Conservation (phyloP, 2,329 filamentous ascomycete genomes). For the Hypoxylon sp. region DNA sequence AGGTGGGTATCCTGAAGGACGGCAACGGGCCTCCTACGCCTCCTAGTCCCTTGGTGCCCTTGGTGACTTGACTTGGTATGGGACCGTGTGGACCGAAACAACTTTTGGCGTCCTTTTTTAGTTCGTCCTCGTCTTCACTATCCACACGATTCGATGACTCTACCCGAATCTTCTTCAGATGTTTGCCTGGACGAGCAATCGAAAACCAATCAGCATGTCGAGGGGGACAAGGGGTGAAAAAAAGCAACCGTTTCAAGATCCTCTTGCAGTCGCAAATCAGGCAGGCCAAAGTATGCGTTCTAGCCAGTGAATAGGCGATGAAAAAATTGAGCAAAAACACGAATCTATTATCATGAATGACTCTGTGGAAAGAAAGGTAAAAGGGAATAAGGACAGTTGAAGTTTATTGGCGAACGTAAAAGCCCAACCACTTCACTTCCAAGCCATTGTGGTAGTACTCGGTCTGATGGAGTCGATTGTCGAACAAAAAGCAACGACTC, state of each 20-base stretch:
- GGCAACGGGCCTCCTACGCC: constrained; percentile 2
- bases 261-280: constrained; percentile 11
- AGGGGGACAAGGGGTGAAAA: constrained; percentile 4
- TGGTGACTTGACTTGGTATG: constrained; percentile 29
- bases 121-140: constrained; percentile 7
- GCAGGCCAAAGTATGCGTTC: not conserved
- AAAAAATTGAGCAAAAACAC: not conserved
- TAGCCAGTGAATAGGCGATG: constrained; percentile 6
- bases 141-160: constrained; percentile 26
- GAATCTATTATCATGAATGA: not conserved
- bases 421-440: constrained; percentile 29
- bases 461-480: constrained; percentile 21
- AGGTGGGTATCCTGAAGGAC: constrained; percentile 25
- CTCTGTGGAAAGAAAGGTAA: constrained; percentile 16
- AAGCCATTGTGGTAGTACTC: constrained; percentile 22
- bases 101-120: constrained; percentile 13
- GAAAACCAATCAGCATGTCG: constrained; percentile 4
- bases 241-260: constrained; percentile 10
- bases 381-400: constrained; percentile 11
- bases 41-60: constrained; percentile 8
- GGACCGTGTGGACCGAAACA: constrained; percentile 32
- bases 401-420: constrained; percentile 9
- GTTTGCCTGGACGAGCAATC: constrained; percentile 12
- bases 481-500: constrained; percentile 34
- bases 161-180: constrained; percentile 4